A percentile compares a stretch with the other conserved stretches of the same genome.
Conservation (phyloP, 2,329 filamentous ascomycete genomes). For the Microsporum canis region DNA sequence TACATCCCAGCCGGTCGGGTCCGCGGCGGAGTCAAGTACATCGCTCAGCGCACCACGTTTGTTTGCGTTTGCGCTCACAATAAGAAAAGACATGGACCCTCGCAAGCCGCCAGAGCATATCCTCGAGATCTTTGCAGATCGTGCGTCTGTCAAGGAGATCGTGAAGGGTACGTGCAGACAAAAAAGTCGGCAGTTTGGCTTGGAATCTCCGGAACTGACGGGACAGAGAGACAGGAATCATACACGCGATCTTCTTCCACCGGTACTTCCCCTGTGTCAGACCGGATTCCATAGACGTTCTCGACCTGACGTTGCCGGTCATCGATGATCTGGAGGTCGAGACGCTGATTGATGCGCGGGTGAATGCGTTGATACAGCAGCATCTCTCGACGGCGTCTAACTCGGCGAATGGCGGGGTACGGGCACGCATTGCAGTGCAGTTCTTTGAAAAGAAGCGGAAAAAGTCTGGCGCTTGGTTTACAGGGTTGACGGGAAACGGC, state of each 20-base stretch:
- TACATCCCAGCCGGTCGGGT: background rate
- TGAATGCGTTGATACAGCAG: slow-evolving; percentile 65
- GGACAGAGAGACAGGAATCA: slow-evolving; percentile 50
- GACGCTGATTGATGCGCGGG: slow-evolving; percentile 83
- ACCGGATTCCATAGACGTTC: slow-evolving; percentile 74
- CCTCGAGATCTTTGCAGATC: slow-evolving; percentile 87
- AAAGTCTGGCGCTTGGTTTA: slow-evolving; percentile 63
- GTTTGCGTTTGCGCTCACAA: no score
- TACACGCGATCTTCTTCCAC: slow-evolving; percentile 98
- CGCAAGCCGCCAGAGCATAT: slow-evolving; percentile 72
- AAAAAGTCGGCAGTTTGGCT: background rate
- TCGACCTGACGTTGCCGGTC: slow-evolving; percentile 80
- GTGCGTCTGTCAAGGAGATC: slow-evolving; percentile 77
- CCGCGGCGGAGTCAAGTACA: background rate
- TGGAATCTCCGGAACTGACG: background rate
- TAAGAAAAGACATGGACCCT: slow-evolving; percentile 44
- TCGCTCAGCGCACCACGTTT: no score
- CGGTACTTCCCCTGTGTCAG: slow-evolving; percentile 83
- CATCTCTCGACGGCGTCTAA: slow-evolving; percentile 52
- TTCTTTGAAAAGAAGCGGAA: slow-evolving; percentile 89
- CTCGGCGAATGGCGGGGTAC: slow-evolving; percentile 45
- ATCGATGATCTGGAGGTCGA: slow-evolving; percentile 85
- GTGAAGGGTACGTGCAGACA: slow-evolving; percentile 58
- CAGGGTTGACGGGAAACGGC: slow-evolving; percentile 39
- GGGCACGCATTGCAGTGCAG: slow-evolving; percentile 72